Base-by-base conservation (phyloP, 2,329 filamentous ascomycete genomes). In the Gnomoniopsis sp. region DNA sequence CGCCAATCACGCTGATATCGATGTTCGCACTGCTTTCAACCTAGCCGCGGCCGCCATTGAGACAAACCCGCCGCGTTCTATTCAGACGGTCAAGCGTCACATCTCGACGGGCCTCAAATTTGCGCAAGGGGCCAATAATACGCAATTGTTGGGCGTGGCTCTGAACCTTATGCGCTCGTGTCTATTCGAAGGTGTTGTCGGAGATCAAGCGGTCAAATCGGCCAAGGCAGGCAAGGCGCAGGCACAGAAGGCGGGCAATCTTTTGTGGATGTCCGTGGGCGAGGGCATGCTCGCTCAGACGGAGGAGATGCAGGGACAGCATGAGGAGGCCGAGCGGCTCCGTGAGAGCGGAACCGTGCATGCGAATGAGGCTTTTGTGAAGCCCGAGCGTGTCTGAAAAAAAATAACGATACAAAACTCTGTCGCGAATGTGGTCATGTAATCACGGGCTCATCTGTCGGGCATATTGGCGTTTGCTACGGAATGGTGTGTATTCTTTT, bases 101-200 rank as follows among this genome's bases (percentile, higher is more conserved):
- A 87, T 97, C 55, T 86, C 90, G 61, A 79, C 81, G 43, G 89
- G 91, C 2, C 81, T 96, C 46, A 81, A 82, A 43, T 84, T 86
- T 2, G 88, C 90, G 14, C 88, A 88, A 63, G 77, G 79, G 8
- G 86, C 88, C 10, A 79, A 80, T 56, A 96, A 96, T 70, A 85
- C 85, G 33, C 89, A 96, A 64, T 88, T 93, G 55, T 82, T 92
- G n/a, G 88, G 88, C 50, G 89, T 97, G 63, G 87, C 89, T 6
- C 83, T 97, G 60, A 92, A 87, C 65, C 87, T 95, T 64, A 96
- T 97, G 89, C 88, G 89, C 54, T 86, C 83, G 68, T 84, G 87
- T 53, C 89, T 96, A 67, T 97, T 93, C 72, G 87, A 88, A 49
- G 88, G 89, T 60, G 88, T 93, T 15, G 85, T 96, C 3, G 91